Evolutionary conservation across 306 rosid species (phyloP).

Genomic region (Sesbania bispinosa): DNA sequence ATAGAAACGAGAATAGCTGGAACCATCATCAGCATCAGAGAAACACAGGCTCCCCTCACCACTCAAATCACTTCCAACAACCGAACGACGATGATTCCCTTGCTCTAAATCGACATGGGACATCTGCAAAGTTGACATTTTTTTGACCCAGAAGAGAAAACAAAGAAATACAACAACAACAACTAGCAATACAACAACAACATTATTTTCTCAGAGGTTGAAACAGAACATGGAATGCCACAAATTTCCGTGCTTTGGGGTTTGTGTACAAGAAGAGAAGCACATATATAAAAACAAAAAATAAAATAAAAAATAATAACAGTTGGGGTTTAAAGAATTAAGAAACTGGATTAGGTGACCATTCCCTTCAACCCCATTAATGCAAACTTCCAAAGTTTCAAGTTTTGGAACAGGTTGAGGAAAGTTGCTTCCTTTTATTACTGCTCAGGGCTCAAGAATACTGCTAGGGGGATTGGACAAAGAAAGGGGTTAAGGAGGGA

Average conservation of each 20-base stretch:
- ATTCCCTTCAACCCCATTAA: constrained; percentile 43
- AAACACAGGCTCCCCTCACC: constrained; percentile 62
- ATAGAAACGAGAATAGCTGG: constrained; percentile 79
- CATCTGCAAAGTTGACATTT: constrained; percentile 48
- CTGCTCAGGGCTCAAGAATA: constrained; percentile 15
- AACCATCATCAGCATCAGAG: constrained; percentile 89
- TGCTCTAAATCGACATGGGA: constrained; percentile 70
- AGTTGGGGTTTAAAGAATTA: constrained; percentile 34
- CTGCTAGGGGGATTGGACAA: too few relatives aligned
- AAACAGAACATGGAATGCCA: constrained; percentile 26
- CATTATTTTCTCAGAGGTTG: constrained; percentile 9
- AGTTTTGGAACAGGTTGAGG: constrained; percentile 25
- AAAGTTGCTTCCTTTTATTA: constrained; percentile 20
- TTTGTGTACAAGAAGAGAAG: constrained; percentile 17
- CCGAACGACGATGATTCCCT: constrained; percentile 46
- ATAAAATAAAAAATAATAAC: background rate
- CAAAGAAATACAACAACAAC: background rate
- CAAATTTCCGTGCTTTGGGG: constrained; percentile 35
- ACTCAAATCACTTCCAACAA: constrained; percentile 57
- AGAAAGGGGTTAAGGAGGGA: constrained; percentile 18
- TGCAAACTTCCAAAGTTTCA: constrained; percentile 20
- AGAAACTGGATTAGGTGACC: constrained; percentile 56
- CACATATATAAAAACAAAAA: background rate
- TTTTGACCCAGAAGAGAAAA: constrained; percentile 34
- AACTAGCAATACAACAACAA: background rate